Evolutionary conservation across 331 rosid genomes (phyloP).

Genomic region (Quercus lobata): DNA sequence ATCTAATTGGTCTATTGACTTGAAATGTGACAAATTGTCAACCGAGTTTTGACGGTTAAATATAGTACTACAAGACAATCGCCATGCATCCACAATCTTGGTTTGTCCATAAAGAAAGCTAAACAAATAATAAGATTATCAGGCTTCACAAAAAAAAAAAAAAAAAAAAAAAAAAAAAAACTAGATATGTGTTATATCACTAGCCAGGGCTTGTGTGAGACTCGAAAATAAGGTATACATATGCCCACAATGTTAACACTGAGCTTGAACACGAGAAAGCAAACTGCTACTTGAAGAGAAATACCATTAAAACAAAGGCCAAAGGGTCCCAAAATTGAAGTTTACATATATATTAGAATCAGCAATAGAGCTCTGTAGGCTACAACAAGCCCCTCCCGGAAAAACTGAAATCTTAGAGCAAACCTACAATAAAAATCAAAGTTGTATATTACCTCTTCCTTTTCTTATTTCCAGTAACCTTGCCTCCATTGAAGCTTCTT

Average conservation of each 20-base stretch:
- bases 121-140: neutral
- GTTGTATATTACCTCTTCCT: slow-evolving; percentile 32
- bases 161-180: neutral
- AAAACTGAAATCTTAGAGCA: neutral
- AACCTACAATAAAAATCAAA: neutral
- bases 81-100: neutral
- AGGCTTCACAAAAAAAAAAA: neutral
- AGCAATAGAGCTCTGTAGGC: neutral
- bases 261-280: neutral
- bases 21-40: too few species aligned
- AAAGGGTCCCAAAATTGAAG: neutral
- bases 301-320: neutral
- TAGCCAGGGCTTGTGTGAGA: too few species aligned
- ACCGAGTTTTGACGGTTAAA: too few species aligned
- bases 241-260: too few species aligned
- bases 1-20: neutral
- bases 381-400: neutral
- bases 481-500: slow-evolving; percentile 32
- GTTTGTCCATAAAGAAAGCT: neutral
- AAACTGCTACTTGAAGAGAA: neutral
- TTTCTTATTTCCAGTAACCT: slow-evolving; percentile 26
- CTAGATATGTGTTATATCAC: neutral
- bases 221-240: too few species aligned
- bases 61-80: neutral
- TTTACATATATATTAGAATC: neutral